Evolutionary conservation across 352 stramenopile genomes (phyloP).

Genomic region (Pythium aphanidermatum): DNA sequence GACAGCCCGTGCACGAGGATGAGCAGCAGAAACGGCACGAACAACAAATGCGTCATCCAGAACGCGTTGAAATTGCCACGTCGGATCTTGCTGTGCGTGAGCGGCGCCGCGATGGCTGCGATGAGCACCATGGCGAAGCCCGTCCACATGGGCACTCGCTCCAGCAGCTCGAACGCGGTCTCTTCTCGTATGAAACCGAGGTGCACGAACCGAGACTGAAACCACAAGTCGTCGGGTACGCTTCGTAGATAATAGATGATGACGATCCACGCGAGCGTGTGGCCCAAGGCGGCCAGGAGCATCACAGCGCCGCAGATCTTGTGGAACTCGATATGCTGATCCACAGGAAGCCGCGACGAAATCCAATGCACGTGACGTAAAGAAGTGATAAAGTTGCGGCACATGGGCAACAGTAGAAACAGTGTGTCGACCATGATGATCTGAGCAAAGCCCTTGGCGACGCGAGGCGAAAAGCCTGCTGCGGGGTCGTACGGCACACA

Average conservation of each 20-base stretch:
- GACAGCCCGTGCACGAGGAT: conserved; percentile 58
- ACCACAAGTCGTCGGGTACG: conserved; percentile 29
- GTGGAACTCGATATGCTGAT: conserved; percentile 66
- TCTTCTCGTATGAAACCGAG: conserved; percentile 50
- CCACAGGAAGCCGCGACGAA: conserved; percentile 46
- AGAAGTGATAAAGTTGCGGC: conserved; percentile 54
- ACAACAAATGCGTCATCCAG: conserved; percentile 60
- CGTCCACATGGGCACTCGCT: conserved; percentile 57
- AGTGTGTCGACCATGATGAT: conserved; percentile 69
- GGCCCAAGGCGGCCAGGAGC: conserved; percentile 45
- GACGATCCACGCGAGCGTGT: conserved; percentile 45
- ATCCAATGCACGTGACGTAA: conserved; percentile 30
- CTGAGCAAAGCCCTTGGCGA: conserved; percentile 68
- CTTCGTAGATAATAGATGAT: conserved; percentile 49
- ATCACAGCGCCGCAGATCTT: conserved; percentile 74
- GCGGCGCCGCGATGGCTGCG: conserved; percentile 33
- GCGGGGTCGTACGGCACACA: conserved; percentile 36
- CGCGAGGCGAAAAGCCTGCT: conserved; percentile 39
- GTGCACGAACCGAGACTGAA: conserved; percentile 34
- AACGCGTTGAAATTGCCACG: conserved; percentile 63
- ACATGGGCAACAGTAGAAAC: conserved; percentile 73
- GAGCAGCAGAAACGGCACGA: conserved; percentile 62
- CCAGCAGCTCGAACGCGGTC: conserved; percentile 30
- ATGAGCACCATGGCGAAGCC: conserved; percentile 55
- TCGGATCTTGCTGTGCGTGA: conserved; percentile 41